Percentiles rank a stretch among this genome's conserved stretches.
Evolutionary conservation across 495 filamentous ascomycete species (phyloP).

Genomic region (Penicillium nucicola): DNA sequence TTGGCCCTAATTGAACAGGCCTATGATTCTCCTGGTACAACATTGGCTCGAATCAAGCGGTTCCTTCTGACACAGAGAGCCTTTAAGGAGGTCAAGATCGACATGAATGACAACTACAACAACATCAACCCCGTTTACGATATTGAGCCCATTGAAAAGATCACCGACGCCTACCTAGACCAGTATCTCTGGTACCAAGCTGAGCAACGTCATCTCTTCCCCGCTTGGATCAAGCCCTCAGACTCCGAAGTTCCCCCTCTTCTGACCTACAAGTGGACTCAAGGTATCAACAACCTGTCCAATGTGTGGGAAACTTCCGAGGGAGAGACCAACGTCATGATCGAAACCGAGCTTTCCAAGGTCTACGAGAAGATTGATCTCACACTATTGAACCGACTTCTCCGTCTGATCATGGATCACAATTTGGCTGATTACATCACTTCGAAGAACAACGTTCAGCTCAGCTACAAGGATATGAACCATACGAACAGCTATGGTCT

Average conservation of each 20-base stretch:
- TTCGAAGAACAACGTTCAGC: slow-evolving; percentile 98
- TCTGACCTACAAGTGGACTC: slow-evolving; percentile 97
- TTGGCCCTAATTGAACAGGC: slow-evolving; percentile 97
- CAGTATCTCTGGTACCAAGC: slow-evolving; percentile 99
- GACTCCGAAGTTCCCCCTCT: slow-evolving; percentile 98
- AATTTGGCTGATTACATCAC: slow-evolving; percentile 99
- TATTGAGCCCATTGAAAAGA: slow-evolving; percentile 99
- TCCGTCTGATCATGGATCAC: slow-evolving; percentile 98
- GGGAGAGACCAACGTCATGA: slow-evolving; percentile 98
- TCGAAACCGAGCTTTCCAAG: slow-evolving; percentile 96
- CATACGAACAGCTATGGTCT: slow-evolving; percentile 98
- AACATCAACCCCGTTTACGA: slow-evolving; percentile 99
- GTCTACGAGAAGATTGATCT: slow-evolving; percentile 99
- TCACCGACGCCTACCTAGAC: slow-evolving; percentile 98
- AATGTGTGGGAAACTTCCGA: slow-evolving; percentile 95
- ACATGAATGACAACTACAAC: slow-evolving; percentile 99
- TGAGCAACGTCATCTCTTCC: slow-evolving; percentile 96
- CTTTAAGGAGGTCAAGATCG: slow-evolving; percentile 99
- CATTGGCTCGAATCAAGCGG: slow-evolving; percentile 93
- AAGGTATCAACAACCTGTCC: slow-evolving; percentile 98
- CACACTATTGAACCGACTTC: slow-evolving; percentile 86
- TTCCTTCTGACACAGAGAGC: slow-evolving; percentile 95
- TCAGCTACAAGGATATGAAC: slow-evolving; percentile 99
- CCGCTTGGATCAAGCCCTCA: slow-evolving; percentile 98
- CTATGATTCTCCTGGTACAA: slow-evolving; percentile 96